These are phyloP conservation scores for Aspergillus ostianus DNA, from an alignment of 495 filamentous ascomycete genomes.

Conservation along the genomic window DNA sequence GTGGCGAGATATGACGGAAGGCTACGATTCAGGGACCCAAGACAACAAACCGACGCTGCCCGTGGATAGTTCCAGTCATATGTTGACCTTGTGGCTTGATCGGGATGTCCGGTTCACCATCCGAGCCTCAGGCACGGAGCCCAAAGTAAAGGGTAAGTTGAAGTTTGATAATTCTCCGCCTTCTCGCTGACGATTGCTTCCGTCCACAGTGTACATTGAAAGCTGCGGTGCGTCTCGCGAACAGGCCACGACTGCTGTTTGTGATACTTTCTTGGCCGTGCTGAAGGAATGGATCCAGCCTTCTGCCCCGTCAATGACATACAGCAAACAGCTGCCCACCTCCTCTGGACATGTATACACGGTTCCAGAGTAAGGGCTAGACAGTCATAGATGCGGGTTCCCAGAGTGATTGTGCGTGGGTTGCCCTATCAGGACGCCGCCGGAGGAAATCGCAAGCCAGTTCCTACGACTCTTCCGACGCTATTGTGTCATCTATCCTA, in stretches of 20 bases:
- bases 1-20: constrained; percentile 69
- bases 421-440: background rate
- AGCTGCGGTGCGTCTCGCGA: constrained; percentile 46
- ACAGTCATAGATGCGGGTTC: background rate
- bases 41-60: constrained; percentile 59
- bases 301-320: constrained; percentile 42
- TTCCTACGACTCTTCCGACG: background rate
- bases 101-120: constrained; percentile 62
- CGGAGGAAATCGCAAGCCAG: background rate
- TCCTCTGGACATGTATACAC: constrained; percentile 41
- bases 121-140: constrained; percentile 69
- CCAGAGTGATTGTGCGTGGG: background rate
- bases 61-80: constrained; percentile 58
- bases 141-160: constrained; percentile 60
- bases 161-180: background rate
- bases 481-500: background rate
- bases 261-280: constrained; percentile 51
- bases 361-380: constrained; percentile 7
- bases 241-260: constrained; percentile 51
- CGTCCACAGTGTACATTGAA: constrained; percentile 53
- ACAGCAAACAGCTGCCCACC: constrained; percentile 35
- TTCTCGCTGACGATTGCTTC: background rate
- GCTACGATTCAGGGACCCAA: constrained; percentile 57
- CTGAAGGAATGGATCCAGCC: constrained; percentile 57
- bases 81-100: constrained; percentile 69